Base-by-base conservation (phyloP, 306 rosid genomes). In the Cicer chorassanicum region DNA sequence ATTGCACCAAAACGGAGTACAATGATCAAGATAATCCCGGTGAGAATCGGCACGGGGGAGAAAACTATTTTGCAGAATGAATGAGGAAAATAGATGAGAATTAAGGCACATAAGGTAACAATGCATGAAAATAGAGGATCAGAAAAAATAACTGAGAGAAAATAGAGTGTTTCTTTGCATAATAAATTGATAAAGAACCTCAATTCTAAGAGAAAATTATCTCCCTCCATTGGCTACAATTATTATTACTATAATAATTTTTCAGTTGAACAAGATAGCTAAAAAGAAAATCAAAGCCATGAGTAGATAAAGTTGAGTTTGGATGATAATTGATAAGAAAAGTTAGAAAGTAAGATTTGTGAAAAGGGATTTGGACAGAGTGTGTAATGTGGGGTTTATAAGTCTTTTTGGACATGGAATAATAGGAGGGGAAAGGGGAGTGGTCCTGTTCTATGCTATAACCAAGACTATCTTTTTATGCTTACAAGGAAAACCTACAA, bases 1-100 rank as follows among this genome's bases (percentile, higher is more conserved):
- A 59, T 57, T 39, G 94, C 91, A 16, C 94, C 96, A 3, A 91
- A 88, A 11, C 91, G 89, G n/a, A 93, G 93, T 9, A 93, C 76
- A 18, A 79, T 0, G 70, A 89, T 46, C 4, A 93, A 65, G 49
- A 93, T 79, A 72, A 74, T 1, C 8, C 81, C 87, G 0, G 98
- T 76, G 18, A 88, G 79, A 72, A 82, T 66, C 9, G 81, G 19
- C 0, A 91, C 86, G 0, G 96, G 97, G 0, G 98, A 91, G 78
- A 87, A 80, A 63, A 80, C 78, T 40, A 90, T 78, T 44, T 63
- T 59, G 67, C 80, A 68, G 64, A 88, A 88, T 6, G 63, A 74
- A 65, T 45, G 44, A 1, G 97, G 98, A 48, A 91, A 68, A 78
- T 83, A 89, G 11, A 93, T 81, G 16, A 91, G 70, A 50, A 88